Evolutionary conservation across 495 filamentous ascomycete genomes (phyloP).

Genomic region (Neurospora sp.): DNA sequence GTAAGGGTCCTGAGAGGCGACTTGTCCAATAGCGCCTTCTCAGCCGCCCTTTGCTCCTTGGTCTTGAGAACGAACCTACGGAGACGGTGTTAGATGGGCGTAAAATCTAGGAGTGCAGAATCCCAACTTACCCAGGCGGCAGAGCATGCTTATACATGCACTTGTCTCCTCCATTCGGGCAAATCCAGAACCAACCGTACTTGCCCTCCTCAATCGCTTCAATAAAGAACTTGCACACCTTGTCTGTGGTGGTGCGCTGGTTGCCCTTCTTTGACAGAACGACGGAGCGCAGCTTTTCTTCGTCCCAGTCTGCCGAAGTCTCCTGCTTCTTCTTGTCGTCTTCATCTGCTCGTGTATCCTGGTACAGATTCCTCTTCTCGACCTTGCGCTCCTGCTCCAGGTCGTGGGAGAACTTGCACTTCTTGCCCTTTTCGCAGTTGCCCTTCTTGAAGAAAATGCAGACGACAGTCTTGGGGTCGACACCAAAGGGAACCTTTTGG

Average conservation of each 20-base stretch:
- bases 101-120: not conserved
- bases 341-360: conserved; percentile 67
- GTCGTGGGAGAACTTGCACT: conserved; percentile 98
- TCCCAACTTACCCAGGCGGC: conserved; percentile 66
- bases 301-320: conserved; percentile 92
- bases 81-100: conserved; percentile 16
- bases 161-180: conserved; percentile 92
- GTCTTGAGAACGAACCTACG: conserved; percentile 90
- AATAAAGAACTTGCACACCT: conserved; percentile 98
- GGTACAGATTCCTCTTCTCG: conserved; percentile 86
- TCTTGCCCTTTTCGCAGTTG: conserved; percentile 90
- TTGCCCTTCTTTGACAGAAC: conserved; percentile 95
- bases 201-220: conserved; percentile 96
- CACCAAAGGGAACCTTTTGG: conserved; percentile 95
- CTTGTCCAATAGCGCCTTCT: conserved; percentile 97
- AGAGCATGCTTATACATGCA: conserved; percentile 98
- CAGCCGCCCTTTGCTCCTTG: conserved; percentile 88
- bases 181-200: conserved; percentile 98
- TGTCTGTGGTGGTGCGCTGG: conserved; percentile 90
- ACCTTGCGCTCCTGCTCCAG: conserved; percentile 77
- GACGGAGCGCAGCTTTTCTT: conserved; percentile 85
- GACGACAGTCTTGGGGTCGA: conserved; percentile 96
- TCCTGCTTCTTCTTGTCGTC: conserved; percentile 82
- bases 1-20: conserved; percentile 90
- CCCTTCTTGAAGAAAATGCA: conserved; percentile 96